Base-by-base conservation (phyloP, 176 grass and related monocot genomes). In the Dendrocalamus sinicus region DNA sequence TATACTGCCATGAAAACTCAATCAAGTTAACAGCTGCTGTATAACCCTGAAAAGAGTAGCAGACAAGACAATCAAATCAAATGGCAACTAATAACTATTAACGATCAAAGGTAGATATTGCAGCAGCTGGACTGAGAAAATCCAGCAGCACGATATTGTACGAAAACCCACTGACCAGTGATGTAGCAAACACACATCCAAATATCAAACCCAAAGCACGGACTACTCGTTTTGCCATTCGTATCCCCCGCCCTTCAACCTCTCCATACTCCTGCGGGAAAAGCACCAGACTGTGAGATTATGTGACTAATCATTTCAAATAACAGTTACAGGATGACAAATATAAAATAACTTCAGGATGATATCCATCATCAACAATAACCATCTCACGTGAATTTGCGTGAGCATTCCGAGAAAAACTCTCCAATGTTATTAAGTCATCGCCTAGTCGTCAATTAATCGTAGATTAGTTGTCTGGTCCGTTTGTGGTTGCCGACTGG, bases 221-320 rank as follows among this genome's bases (percentile, higher is more conserved):
- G 17, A 96, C 75, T 81, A 99, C 80, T 71, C 93, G 85, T 86
- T 99, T 99, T 79, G 93, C 96, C 96, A 99, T 99, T 45, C 92
- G 81, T 63, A 96, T 64, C 54, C 93, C 96, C 74, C 87, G 81
- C 39, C 96, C 93, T 95, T 95, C 91, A 79, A 96, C 93, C 58
- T 99, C 93, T n/a, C 93, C 93, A 75, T 99, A 95, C 67, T 92
- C 86, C 96, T 99, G 77, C 75, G 82, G 71, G 22, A 70, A 73
- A 81, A 75, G 62, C 50, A 90, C 51, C 35, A 70, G 28, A 70
- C 80, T 76, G 53, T 11, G 39, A 73, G 39, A 73, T 47, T 71
- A 30, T 37, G 30, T 75, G 41, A 63, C 22, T 59, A 69, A 74
- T 12, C 15, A 76, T 76, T 80, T 39, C 22, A 51, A 77, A 67